Evolutionary conservation across 805 yeast species (phyloP), one percentile per base, ranked within the genome.

Genomic region (Cyberlindnera nakhonratchasimensis): DNA sequence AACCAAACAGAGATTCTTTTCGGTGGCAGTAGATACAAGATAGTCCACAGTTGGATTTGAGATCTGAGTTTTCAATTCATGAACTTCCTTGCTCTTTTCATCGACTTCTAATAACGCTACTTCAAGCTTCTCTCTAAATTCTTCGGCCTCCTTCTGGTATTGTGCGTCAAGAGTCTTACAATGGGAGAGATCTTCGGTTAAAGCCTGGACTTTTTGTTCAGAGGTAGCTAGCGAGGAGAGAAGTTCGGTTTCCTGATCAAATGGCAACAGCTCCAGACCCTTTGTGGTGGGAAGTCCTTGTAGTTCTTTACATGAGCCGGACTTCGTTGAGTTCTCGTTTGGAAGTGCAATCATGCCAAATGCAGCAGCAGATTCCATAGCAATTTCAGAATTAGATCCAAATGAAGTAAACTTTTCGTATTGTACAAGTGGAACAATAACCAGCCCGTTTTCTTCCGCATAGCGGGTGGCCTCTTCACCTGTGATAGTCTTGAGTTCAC

Each of bases 41-140:
- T 50, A 55, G 1, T 53, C 64, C 7, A 53, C 42, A 12, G 64
- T 52, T 3, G 78, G 76, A 8, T 44, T 41, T 5, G 39, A 45
- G 6, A 57, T 6, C 34, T 43, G 38, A 2, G 29, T 9, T 24
- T 51, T 21, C 12, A 54, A 31, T 18, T 33, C 34, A 8, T 25
- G 9, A 12, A 41, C 16, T 11, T 29, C 26, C 1, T 10, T 26
- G 4, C 40, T 38, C 10, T 42, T 48, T 21, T 29, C 26, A 20
- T 31, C 37, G 13, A 42, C 33, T 6, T 39, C 46, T 7, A 28
- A n/a, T 4, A 37, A 16, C 4, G 48, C 50, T 13, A 46, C 40
- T 24, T 50, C 48, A 14, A 57, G 48, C 39, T 53, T 51, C 13
- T 41, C 37, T 31, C 48, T 47, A 30, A 51, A 43, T 24, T 55